phyloP scores from a whole-genome alignment of 1,139 yeast genomes.

The Geotrichum candidum region DNA sequence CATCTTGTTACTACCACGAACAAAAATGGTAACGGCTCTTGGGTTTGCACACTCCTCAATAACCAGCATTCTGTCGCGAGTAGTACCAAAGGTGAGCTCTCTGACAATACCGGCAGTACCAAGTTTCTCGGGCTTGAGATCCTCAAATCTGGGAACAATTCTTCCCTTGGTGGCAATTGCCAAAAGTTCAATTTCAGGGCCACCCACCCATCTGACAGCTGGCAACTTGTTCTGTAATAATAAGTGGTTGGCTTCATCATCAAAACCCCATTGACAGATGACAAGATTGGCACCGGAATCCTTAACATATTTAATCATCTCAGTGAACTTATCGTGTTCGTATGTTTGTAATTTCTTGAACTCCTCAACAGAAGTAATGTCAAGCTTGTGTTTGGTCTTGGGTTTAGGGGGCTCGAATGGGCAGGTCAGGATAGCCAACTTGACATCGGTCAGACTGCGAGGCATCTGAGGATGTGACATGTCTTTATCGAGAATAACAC shows the following conservation, averaged over 20 bases:
- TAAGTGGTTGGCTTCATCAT: conserved; percentile 96
- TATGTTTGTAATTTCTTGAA: conserved; percentile 83
- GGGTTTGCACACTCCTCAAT: conserved; percentile 86
- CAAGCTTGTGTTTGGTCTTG: conserved; percentile 94
- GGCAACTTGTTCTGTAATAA: conserved; percentile 81
- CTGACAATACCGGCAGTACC: conserved; percentile 83
- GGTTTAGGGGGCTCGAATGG: conserved; percentile 99
- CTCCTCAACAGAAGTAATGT: conserved; percentile 87
- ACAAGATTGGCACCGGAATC: conserved; percentile 92
- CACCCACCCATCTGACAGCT: conserved; percentile 99
- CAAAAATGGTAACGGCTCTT: conserved; percentile 86
- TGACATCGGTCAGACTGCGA: conserved; percentile 68
- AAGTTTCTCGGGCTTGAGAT: conserved; percentile 69
- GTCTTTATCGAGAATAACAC: conserved; percentile 92
- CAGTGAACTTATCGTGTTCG: conserved; percentile 83
- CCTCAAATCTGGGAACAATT: conserved; percentile 96
- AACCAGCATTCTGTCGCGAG: conserved; percentile 91
- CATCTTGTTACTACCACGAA: conserved; percentile 96
- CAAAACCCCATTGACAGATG: conserved; percentile 99
- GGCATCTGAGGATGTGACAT: conserved; percentile 99
- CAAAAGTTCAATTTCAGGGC: conserved; percentile 88
- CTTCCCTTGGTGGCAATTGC: conserved; percentile 98
- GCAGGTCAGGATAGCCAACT: conserved; percentile 90
- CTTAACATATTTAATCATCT: conserved; percentile 85
- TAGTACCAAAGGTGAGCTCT: conserved; percentile 92